Conservation (phyloP, 305 asterid genomes). For the Fraxinus angustifolia region DNA sequence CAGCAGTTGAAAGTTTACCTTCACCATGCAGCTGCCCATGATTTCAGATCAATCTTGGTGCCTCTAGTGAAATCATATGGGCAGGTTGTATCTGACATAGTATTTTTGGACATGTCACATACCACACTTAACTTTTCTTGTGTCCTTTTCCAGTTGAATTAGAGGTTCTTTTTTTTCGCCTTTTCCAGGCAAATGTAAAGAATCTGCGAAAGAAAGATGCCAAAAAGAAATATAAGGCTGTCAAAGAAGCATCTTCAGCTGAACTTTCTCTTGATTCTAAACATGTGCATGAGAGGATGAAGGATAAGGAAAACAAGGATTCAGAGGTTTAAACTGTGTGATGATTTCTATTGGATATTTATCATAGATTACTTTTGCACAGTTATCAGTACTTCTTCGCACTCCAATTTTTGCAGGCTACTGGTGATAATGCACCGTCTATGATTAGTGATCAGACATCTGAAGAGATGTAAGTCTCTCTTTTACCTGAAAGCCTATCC, state of each 20-base stretch:
- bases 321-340: conserved; percentile 46
- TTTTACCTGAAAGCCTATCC: conserved; percentile 3
- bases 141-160: neutral
- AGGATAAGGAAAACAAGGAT: conserved; percentile 80
- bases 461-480: conserved; percentile 56
- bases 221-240: neutral
- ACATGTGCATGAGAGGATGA: conserved; percentile 54
- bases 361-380: neutral
- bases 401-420: conserved; percentile 46
- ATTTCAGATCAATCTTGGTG: neutral
- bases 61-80: neutral
- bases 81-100: neutral
- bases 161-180: neutral
- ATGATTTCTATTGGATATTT: neutral
- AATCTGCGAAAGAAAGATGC: neutral
- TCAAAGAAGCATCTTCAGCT: conserved; percentile 66
- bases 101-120: neutral
- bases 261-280: conserved; percentile 74
- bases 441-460: conserved; percentile 27
- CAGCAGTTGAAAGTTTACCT: neutral
- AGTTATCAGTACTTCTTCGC: conserved; percentile 3
- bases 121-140: neutral
- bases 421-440: conserved; percentile 25
- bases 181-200: neutral
- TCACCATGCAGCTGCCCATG: neutral